These are phyloP conservation scores for Lachnellula cervina DNA, from an alignment of 2,329 filamentous ascomycete genomes.

Conservation along the genomic window DNA sequence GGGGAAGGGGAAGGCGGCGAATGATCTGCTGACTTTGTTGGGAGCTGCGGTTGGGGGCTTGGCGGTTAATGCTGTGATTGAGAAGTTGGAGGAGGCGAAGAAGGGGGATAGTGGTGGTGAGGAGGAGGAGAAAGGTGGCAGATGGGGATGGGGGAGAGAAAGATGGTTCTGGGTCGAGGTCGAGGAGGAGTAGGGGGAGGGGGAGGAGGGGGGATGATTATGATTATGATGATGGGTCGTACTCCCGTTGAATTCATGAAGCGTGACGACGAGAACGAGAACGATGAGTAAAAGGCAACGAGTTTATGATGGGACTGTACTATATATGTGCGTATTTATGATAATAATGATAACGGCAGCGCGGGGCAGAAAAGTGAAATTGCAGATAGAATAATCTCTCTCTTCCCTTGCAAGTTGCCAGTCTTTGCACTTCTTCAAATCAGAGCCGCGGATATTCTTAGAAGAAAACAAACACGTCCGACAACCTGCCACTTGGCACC, in stretches of 20 bases:
- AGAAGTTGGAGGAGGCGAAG: conserved; percentile 20
- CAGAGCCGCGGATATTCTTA: too few species aligned
- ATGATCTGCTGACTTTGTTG: conserved; percentile 20
- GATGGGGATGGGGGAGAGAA: neutral
- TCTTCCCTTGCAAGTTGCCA: too few species aligned
- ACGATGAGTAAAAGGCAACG: neutral
- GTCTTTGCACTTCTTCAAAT: too few species aligned
- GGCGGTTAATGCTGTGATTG: conserved; percentile 23
- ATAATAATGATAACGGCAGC: too few species aligned
- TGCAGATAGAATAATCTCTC: too few species aligned
- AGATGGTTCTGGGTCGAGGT: conserved; percentile 1
- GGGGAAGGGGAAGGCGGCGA: conserved; percentile 2
- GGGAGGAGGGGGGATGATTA: conserved; percentile 2
- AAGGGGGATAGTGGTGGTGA: conserved; percentile 10
- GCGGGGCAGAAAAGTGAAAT: too few species aligned
- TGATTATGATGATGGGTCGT: conserved; percentile 1
- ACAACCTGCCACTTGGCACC: too few species aligned
- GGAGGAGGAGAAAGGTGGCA: conserved; percentile 13
- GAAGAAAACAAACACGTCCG: too few species aligned
- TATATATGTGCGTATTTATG: neutral
- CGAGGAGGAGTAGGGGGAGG: neutral
- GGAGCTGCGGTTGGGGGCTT: conserved; percentile 26
- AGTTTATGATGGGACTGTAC: neutral
- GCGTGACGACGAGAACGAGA: neutral
- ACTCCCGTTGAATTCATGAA: conserved; percentile 1